phyloP scores from a whole-genome alignment of 495 filamentous ascomycete species.

The Pyrenula aspistea region DNA sequence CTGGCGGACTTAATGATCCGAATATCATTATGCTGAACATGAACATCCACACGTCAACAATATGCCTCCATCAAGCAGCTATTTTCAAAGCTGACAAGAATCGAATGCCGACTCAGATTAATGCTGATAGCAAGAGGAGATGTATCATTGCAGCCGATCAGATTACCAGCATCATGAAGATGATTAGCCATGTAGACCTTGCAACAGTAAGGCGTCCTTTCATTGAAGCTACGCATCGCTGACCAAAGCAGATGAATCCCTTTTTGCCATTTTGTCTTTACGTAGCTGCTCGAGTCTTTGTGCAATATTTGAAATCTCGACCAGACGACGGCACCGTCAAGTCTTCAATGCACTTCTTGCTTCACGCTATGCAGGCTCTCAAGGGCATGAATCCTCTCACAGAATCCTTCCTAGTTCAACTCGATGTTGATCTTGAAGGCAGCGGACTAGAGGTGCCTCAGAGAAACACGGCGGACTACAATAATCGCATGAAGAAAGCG shows the following conservation, averaged over 20 bases:
- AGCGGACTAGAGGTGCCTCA: constrained; percentile 21
- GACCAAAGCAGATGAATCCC: constrained; percentile 68
- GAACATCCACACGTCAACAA: constrained; percentile 91
- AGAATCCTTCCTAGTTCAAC: constrained; percentile 87
- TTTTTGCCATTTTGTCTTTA: constrained; percentile 95
- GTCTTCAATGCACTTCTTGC: constrained; percentile 77
- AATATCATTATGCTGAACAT: constrained; percentile 95
- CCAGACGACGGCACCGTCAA: constrained; percentile 74
- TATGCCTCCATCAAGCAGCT: constrained; percentile 94
- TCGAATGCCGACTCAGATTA: constrained; percentile 60
- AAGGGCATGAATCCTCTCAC: constrained; percentile 84
- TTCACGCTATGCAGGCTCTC: constrained; percentile 78
- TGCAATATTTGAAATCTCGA: constrained; percentile 83
- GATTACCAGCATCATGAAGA: constrained; percentile 92
- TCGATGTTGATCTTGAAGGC: constrained; percentile 83
- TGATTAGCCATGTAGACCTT: constrained; percentile 84
- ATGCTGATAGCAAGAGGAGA: constrained; percentile 78
- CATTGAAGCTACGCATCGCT: constrained; percentile 7
- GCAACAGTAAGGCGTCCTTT: constrained; percentile 47
- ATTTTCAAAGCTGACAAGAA: constrained; percentile 96
- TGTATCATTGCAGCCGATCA: constrained; percentile 91
- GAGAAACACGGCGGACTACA: constrained; percentile 3
- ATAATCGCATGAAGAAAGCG: constrained; percentile 2
- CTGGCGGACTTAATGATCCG: constrained; percentile 58
- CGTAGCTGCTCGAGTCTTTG: constrained; percentile 86